Conservation (phyloP, 1,284 basidiomycete genomes). For the Ganoderma lingzhi region DNA sequence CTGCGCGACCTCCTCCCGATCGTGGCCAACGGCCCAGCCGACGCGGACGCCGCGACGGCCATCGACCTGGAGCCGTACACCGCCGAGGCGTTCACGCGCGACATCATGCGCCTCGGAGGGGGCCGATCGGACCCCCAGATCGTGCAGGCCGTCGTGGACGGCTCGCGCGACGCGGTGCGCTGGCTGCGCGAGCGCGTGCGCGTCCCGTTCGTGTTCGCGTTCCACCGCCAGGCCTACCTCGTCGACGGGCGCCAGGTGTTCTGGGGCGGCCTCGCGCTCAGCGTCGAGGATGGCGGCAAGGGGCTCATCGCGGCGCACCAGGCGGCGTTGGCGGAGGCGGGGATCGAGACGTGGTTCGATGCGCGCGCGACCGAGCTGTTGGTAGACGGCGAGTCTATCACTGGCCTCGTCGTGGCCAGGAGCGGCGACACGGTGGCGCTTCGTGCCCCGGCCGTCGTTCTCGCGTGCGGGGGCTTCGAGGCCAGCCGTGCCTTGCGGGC, state of each 20-base stretch:
- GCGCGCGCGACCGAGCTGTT: slow-evolving; percentile 55
- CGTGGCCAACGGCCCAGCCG: slow-evolving; percentile 55
- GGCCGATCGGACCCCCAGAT: slow-evolving; percentile 56
- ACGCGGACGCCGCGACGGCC: slow-evolving; percentile 49
- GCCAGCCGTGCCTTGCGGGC: slow-evolving; percentile 58
- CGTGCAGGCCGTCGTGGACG: slow-evolving; percentile 60
- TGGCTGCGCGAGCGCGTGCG: slow-evolving; percentile 62
- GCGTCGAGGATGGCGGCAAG: slow-evolving; percentile 65
- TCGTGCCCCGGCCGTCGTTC: slow-evolving; percentile 53
- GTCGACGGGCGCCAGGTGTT: slow-evolving; percentile 68
- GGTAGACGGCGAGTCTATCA: slow-evolving; percentile 45
- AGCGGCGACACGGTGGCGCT: slow-evolving; percentile 48
- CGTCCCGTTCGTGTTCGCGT: slow-evolving; percentile 66
- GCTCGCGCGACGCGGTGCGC: slow-evolving; percentile 59
- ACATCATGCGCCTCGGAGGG: slow-evolving; percentile 66
- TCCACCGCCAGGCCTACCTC: slow-evolving; percentile 73
- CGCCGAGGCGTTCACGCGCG: slow-evolving; percentile 57
- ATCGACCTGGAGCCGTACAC: slow-evolving; percentile 71
- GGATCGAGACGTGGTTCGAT: slow-evolving; percentile 65
- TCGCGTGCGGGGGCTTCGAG: slow-evolving; percentile 74
- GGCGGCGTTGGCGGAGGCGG: slow-evolving; percentile 54
- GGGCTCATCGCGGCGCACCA: slow-evolving; percentile 68
- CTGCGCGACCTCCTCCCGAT: slow-evolving; percentile 64
- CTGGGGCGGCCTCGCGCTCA: slow-evolving; percentile 73
- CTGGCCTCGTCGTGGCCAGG: slow-evolving; percentile 54